Evolutionary conservation across 371 early-diverging fungal species (phyloP), one percentile per base, ranked within the genome.

Genomic region (Lichtheimia ornata): DNA sequence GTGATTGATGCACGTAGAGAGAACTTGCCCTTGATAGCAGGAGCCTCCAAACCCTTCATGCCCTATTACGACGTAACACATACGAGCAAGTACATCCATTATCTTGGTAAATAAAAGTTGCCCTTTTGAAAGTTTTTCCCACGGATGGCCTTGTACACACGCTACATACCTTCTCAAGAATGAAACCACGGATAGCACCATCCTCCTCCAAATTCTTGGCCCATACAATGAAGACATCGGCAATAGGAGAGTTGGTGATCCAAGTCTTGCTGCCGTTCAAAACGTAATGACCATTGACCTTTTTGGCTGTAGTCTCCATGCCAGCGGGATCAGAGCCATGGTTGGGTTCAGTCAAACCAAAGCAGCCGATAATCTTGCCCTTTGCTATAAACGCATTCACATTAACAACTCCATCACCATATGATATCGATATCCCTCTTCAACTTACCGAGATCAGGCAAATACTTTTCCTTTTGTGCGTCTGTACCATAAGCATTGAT

Each of bases 191-290:
- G 71, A 98, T 96, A 66, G 87, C 84, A 49, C 89, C 88, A 66
- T 89, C 92, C 61, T 94, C 93, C 17, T 86, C 86, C 42, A 68
- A 61, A 50, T 87, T 86, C 84, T 96, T 97, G 44, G 97, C 99
- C 99, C 99, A 98, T n/a, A 97, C 84, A 20, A 98, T 83, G 81
- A 95, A 93, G n/a, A 97, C 92, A 61, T 97, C 97, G 50, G 99
- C 99, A 58, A 97, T 91, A 20, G 99, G 99, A 41, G 97, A 93
- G 85, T 97, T 96, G 62, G 99, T 96, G 75, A 98, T 98, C 99
- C 99, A 98, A 41, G 95, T 96, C 84, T 98, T 98, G 77, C 92
- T 82, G 2, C 98, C 98, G 58, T 86, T 91, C 53, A 97, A 58
- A 12, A 94, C 83, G 73, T 91, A 98, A 40, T 80, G 79, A 27